These are phyloP conservation scores for Russula sp. DNA, from an alignment of 768 basidiomycete genomes.

Conservation along the genomic window DNA sequence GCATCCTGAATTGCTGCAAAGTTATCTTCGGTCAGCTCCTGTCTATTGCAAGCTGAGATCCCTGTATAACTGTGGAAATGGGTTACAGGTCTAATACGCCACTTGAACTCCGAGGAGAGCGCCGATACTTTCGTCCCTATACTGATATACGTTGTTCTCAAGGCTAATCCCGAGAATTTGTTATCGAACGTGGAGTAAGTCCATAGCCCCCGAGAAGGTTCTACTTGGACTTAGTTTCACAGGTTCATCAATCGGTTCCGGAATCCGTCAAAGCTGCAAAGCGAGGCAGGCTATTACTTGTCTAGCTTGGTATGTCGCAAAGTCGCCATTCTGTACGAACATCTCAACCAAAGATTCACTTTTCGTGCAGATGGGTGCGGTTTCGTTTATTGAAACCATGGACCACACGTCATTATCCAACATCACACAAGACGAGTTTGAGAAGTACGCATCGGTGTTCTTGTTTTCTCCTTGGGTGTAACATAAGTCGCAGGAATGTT, in stretches of 20 bases:
- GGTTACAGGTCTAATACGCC: slow-evolving; percentile 74
- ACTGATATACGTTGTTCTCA: slow-evolving; percentile 88
- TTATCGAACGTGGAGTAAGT: slow-evolving; percentile 93
- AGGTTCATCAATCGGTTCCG: slow-evolving; percentile 97
- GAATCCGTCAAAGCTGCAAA: slow-evolving; percentile 81
- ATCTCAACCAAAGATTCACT: not conserved
- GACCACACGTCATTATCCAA: slow-evolving; percentile 92
- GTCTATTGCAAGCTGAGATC: slow-evolving; percentile 17
- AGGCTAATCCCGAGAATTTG: slow-evolving; percentile 89
- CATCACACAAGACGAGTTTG: slow-evolving; percentile 91
- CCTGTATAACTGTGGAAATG: slow-evolving; percentile 1
- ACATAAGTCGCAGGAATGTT: slow-evolving; percentile 41
- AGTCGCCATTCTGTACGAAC: not conserved
- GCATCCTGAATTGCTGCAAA: slow-evolving; percentile 96
- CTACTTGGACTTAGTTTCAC: not conserved
- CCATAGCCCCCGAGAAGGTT: not conserved
- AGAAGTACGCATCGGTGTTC: slow-evolving; percentile 42
- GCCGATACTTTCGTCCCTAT: slow-evolving; percentile 95
- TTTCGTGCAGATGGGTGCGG: slow-evolving; percentile 75
- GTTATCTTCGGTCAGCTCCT: slow-evolving; percentile 86
- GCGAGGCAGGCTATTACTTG: slow-evolving; percentile 95
- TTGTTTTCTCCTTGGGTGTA: not conserved
- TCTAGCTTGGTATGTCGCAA: slow-evolving; percentile 72
- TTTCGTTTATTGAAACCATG: slow-evolving; percentile 98
- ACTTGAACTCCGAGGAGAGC: slow-evolving; percentile 75